Conservation (phyloP, 805 yeast genomes). For the Saccharomycopsis sp. region DNA sequence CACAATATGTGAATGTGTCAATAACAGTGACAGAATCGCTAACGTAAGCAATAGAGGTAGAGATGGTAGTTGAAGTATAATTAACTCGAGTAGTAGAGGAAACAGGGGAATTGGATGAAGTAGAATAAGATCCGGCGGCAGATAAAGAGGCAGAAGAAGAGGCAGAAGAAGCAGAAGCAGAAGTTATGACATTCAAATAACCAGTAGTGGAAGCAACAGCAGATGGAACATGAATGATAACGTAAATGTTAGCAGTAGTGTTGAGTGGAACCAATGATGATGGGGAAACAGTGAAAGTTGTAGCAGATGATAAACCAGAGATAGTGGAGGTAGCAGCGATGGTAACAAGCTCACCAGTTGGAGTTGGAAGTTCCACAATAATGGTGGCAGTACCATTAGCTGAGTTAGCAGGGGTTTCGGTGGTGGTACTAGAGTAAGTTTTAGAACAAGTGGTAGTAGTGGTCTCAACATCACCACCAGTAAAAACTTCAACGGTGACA, state of each 20-base stretch:
- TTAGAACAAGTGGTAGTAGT: background rate
- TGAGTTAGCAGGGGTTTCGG: background rate
- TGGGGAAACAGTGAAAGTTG: background rate
- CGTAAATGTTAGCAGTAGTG: background rate
- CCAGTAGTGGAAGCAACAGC: background rate
- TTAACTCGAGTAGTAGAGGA: background rate
- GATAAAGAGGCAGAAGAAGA: background rate
- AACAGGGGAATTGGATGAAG: background rate
- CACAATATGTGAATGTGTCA: slow-evolving; percentile 2
- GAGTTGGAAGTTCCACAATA: slow-evolving; percentile 1
- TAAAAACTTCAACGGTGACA: slow-evolving; percentile 3
- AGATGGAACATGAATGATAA: background rate
- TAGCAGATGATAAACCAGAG: background rate
- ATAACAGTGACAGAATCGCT: background rate
- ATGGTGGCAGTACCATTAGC: slow-evolving; percentile 2
- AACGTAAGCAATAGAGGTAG: background rate
- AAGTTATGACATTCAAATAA: no score
- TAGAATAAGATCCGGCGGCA: background rate
- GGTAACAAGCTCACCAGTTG: background rate
- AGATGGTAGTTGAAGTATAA: background rate
- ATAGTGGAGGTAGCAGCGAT: background rate
- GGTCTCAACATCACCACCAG: background rate
- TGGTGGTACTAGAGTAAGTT: background rate
- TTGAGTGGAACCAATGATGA: background rate
- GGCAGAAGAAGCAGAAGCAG: background rate